Conservation (phyloP, 176 grass and related monocot species). For the Areca catechu region DNA sequence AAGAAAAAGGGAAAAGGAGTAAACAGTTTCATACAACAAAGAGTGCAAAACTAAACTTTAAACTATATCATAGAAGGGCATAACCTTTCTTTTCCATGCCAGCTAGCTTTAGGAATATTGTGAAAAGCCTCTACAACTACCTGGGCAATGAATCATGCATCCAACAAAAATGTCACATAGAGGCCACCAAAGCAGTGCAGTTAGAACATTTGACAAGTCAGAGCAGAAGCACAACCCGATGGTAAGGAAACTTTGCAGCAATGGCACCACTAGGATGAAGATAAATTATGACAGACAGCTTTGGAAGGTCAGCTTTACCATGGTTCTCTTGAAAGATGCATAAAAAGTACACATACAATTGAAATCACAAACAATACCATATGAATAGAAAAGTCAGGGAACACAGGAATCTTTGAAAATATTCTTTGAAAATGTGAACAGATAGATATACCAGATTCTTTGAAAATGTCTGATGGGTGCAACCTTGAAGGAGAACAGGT, state of each 20-base stretch:
- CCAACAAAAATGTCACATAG: constrained; percentile 8
- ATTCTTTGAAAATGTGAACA: too few species aligned
- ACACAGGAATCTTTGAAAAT: too few species aligned
- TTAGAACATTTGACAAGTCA: constrained; percentile 15
- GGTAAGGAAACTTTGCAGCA: constrained; percentile 60
- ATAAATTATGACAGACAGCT: constrained; percentile 49
- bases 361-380: not conserved
- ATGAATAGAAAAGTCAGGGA: too few species aligned
- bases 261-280: constrained; percentile 57
- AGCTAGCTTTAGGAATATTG: constrained; percentile 68
- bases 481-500: constrained; percentile 35
- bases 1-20: constrained; percentile 17
- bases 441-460: constrained; percentile 40
- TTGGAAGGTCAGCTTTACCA: constrained; percentile 15
- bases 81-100: constrained; percentile 76
- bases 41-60: constrained; percentile 2
- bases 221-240: constrained; percentile 29
- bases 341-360: constrained; percentile 8
- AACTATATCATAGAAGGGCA: constrained; percentile 1
- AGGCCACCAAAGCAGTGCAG: constrained; percentile 1
- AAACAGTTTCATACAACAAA: constrained; percentile 4
- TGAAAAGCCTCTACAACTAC: constrained; percentile 64
- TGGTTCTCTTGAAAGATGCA: constrained; percentile 41
- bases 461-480: constrained; percentile 18
- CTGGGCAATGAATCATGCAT: constrained; percentile 28